These are phyloP conservation scores for Pisolithus albus DNA, from an alignment of 768 basidiomycete genomes.

Conservation along the genomic window DNA sequence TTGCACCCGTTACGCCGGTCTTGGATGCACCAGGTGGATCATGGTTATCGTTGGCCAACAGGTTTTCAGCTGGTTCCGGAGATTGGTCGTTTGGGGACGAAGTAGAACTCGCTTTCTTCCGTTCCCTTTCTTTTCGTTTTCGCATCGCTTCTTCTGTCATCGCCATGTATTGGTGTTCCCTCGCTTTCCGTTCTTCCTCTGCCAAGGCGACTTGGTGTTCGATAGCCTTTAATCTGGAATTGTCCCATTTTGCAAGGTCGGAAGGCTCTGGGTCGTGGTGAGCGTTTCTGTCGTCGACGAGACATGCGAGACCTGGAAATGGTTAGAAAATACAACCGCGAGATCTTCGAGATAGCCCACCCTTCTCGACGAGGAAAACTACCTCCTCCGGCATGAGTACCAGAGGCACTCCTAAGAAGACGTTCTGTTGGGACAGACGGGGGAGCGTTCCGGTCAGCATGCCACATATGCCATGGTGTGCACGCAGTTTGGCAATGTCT, in stretches of 20 bases:
- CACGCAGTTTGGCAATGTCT: constrained; percentile 80
- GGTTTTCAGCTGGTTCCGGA: background rate
- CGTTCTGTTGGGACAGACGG: constrained; percentile 92
- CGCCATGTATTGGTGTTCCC: constrained; percentile 35
- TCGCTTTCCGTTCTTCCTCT: constrained; percentile 45
- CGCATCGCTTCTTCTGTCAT: constrained; percentile 57
- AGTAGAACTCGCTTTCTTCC: constrained; percentile 25
- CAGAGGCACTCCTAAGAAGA: constrained; percentile 90
- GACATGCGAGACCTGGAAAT: constrained; percentile 58
- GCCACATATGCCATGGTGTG: constrained; percentile 77
- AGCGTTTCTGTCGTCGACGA: constrained; percentile 66
- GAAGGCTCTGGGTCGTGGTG: constrained; percentile 42
- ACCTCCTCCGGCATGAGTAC: constrained; percentile 89
- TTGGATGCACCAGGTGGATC: background rate
- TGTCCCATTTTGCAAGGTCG: constrained; percentile 50
- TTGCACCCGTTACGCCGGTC: constrained; percentile 7
- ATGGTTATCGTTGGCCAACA: background rate
- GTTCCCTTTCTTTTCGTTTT: constrained; percentile 69
- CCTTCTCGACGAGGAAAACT: constrained; percentile 75
- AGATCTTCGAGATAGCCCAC: constrained; percentile 34
- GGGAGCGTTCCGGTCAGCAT: constrained; percentile 87
- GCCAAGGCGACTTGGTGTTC: constrained; percentile 42
- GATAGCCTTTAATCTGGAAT: constrained; percentile 39
- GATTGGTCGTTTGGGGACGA: constrained; percentile 16
- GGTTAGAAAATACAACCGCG: background rate